Percentiles rank a stretch among this genome's conserved stretches.
phyloP scores from a whole-genome alignment of 2,329 filamentous ascomycete species.

The Acrocalymma vagum region DNA sequence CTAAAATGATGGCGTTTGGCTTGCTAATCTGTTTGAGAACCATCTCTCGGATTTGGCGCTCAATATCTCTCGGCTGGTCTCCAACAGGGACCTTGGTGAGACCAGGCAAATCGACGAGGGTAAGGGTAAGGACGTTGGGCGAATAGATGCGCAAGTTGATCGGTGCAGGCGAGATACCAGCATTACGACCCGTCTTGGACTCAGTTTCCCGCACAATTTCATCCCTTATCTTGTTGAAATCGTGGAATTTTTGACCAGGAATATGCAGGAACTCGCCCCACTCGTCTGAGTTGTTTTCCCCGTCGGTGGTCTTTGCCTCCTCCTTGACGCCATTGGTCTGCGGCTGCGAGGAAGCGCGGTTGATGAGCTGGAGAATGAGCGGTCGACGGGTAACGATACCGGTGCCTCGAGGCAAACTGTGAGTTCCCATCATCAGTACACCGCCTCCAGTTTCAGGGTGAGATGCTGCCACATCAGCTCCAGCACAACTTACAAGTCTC shows the following conservation, averaged over 20 bases:
- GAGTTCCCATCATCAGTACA: conserved; percentile 32
- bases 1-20: conserved; percentile 96
- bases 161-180: conserved; percentile 92
- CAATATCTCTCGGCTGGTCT: conserved; percentile 95
- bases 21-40: conserved; percentile 98
- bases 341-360: conserved; percentile 68
- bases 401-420: conserved; percentile 91
- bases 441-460: conserved; percentile 15
- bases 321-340: conserved; percentile 76
- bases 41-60: conserved; percentile 97
- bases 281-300: conserved; percentile 90
- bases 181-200: conserved; percentile 94
- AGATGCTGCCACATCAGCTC: conserved; percentile 3
- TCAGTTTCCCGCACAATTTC: conserved; percentile 98
- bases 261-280: conserved; percentile 99
- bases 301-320: conserved; percentile 75
- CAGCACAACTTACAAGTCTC: conserved; percentile 87
- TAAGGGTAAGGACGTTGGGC: conserved; percentile 95
- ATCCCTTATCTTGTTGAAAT: conserved; percentile 98
- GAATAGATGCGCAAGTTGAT: conserved; percentile 99
- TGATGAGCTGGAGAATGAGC: conserved; percentile 97
- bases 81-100: conserved; percentile 96
- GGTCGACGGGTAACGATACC: conserved; percentile 97
- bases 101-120: conserved; percentile 94
- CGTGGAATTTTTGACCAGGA: conserved; percentile 94